phyloP scores from a whole-genome alignment of 257 asterid genomes.

The Craterostigma plantagineum region DNA sequence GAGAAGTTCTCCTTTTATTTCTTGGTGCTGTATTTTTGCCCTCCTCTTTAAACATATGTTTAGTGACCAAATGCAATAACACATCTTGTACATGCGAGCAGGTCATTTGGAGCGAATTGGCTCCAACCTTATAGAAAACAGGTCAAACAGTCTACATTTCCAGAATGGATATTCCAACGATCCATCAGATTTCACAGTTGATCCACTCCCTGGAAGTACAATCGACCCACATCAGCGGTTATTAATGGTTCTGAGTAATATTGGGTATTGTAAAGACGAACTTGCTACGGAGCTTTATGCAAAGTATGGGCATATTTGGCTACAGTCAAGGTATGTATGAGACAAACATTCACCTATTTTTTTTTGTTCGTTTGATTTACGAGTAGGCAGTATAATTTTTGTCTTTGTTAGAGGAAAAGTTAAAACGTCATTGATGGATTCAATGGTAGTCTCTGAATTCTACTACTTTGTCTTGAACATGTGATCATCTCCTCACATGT shows the following conservation, averaged over 20 bases:
- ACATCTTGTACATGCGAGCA: conserved; percentile 15
- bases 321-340: conserved; percentile 57
- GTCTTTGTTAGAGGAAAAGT: no score
- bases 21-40: background rate
- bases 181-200: conserved; percentile 25
- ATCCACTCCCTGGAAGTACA: conserved; percentile 77
- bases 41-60: background rate
- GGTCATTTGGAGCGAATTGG: conserved; percentile 76
- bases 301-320: conserved; percentile 63
- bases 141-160: conserved; percentile 26
- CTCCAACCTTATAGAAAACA: conserved; percentile 34
- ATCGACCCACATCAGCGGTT: conserved; percentile 67
- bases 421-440: no score
- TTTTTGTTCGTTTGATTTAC: background rate
- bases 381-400: background rate
- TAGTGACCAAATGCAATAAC: background rate
- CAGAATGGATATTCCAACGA: conserved; percentile 54
- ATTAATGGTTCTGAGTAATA: conserved; percentile 89
- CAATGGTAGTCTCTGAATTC: no score
- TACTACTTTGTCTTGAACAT: no score
- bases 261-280: conserved; percentile 93
- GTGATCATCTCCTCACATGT: no score
- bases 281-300: conserved; percentile 57
- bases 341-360: background rate
- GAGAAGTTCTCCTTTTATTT: conserved; percentile 6